Evolutionary conservation across 2,329 filamentous ascomycete species (phyloP), one percentile per base, ranked within the genome.

Genomic region (Xylaria sp.): DNA sequence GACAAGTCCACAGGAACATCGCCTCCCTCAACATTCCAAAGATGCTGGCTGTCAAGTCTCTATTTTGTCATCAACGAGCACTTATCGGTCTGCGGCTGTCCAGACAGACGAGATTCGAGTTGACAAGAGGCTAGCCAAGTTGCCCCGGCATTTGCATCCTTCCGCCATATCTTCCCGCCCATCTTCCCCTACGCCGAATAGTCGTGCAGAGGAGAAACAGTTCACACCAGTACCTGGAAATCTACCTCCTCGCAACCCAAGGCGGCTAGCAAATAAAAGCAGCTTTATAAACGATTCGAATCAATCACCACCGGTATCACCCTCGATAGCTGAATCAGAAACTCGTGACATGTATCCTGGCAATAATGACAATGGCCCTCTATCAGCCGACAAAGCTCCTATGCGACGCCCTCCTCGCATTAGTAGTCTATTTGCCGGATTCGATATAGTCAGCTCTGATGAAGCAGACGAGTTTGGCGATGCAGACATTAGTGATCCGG

Each of bases 51-150:
- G 92, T 75, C 96, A 99, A 80, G 94, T 94, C 31, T 86, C 86
- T 46, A 83, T 89, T 58, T 79, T 85, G 12, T 76, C 83, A 43
- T 75, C 83, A 20, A 83, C 84, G 73, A 83, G 82, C 49, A 41
- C 55, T 7, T 90, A 86, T 65, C 85, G 81, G 55, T 89, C 87
- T 2, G 86, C 78, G 12, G 78, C 79, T 2, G 82, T 94, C 67
- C 96, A 99, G 83, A 99, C 96, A 0, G 94, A 98, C 74, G 92
- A 93, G 68, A 98, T 98, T 67, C 89, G 93, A 64, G 88, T 97
- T 6, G 94, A 97, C 77, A 89, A 89, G 81, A 89, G 94, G 69
- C 83, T 93, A 54, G 88, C 91, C 69, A 90, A 90, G 73, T 84
- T 97, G 31, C 93, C 94, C 15, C 83, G 89, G 1, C 92, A 96